Evolutionary conservation across 306 rosid genomes (phyloP).

Genomic region (Heteromeles arbutifolia): DNA sequence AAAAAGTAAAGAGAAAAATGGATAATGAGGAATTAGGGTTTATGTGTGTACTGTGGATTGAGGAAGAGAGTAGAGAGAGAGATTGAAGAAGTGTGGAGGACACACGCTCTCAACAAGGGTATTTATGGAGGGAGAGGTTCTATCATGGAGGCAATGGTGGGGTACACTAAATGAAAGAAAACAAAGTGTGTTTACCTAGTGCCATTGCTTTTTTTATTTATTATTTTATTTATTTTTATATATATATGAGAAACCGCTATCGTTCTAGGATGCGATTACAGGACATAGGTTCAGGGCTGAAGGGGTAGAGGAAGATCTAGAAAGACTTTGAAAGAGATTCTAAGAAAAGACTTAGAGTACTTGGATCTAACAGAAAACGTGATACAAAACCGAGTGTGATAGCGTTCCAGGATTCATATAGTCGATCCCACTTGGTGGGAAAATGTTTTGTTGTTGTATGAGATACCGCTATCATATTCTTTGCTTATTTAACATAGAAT

Average conservation of each 20-base stretch:
- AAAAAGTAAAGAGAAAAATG: neutral
- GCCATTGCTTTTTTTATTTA: neutral
- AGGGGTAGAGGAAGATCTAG: too few species aligned
- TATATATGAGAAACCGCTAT: too few species aligned
- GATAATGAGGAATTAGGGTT: conserved; percentile 1
- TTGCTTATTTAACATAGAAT: neutral
- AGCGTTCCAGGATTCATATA: too few species aligned
- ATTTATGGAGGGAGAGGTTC: conserved; percentile 51
- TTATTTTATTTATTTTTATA: too few species aligned
- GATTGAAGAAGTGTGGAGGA: conserved; percentile 54
- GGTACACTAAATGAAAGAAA: conserved; percentile 9
- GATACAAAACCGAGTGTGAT: too few species aligned
- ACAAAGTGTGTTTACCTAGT: neutral
- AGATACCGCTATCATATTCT: neutral
- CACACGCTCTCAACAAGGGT: conserved; percentile 62
- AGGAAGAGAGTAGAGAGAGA: neutral
- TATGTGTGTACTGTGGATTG: neutral
- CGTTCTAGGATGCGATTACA: too few species aligned
- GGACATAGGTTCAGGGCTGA: too few species aligned
- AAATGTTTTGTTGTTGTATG: too few species aligned
- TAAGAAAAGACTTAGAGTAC: too few species aligned
- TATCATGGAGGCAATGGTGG: conserved; percentile 32
- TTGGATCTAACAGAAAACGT: too few species aligned
- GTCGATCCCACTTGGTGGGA: too few species aligned
- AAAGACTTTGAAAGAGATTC: too few species aligned